Base-by-base conservation (phyloP, 2,329 filamentous ascomycete species). In the Westerdykella sp. region DNA sequence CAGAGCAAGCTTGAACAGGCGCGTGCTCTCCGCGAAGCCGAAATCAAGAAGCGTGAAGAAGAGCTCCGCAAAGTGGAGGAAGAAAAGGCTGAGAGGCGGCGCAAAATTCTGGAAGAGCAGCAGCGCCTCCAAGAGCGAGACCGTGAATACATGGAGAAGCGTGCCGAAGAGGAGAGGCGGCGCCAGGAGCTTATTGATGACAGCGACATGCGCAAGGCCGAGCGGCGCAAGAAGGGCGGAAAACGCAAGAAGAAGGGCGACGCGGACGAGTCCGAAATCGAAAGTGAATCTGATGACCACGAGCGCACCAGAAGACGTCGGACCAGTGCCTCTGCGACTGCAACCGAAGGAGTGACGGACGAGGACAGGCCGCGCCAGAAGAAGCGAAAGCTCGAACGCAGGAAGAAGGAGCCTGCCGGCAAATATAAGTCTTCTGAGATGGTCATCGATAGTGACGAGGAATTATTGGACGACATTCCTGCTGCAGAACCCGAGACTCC, bases 401-500 rank as follows among this genome's bases (percentile, higher is more conserved):
- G 78, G 58, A 53, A 64, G 53, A 51, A 49, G 42, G 59, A 63
- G 42, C 55, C 57, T 1, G 38, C 61, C 55, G 68, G 66, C 64
- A 94, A 95, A 68, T 95, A 80, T 75, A 95, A 95, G 76, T 90
- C 85, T 40, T 82, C 79, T 1, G 89, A 95, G 67, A 80, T 89
- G 49, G 81, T 95, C 22, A 84, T 87, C 36, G 85, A 91, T 49
- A 87, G 83, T 47, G 83, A 86, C n/a, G 57, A 53, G 41, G 60
- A 65, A 16, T 56, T 49, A n/a, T 57, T 62, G n/a, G 53, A 50
- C 1, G 57, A 53, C 21, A 39, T 45, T 6, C 45, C 52, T n/a
- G 52, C 49, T 4, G 50, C 47, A n/a, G 51, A 48, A 13, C 45
- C 42, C n/a, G 53, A 48, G 5, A 48, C 53, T 37, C 47, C 34